These are phyloP conservation scores for Metarhizium robertsii DNA, from an alignment of 2,329 filamentous ascomycete genomes.

Conservation along the genomic window DNA sequence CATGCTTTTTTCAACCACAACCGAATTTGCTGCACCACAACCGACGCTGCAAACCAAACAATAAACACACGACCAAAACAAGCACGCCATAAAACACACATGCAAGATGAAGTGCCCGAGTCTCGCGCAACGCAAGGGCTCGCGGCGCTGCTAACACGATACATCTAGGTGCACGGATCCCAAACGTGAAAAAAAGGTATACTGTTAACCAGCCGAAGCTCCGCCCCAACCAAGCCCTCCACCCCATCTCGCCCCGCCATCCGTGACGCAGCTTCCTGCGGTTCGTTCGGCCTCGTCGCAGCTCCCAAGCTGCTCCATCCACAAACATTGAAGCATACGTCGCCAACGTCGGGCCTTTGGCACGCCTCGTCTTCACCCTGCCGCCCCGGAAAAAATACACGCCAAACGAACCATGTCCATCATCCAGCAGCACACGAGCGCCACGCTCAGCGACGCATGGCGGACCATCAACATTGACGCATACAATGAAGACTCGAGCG, in stretches of 20 bases:
- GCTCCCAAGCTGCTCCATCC: background rate
- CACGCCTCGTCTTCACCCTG: background rate
- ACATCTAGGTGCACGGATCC: no score
- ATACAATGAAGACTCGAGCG: slow-evolving; percentile 77
- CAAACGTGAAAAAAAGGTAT: background rate
- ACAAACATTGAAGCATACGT: background rate
- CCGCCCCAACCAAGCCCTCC: background rate
- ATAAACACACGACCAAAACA: no score
- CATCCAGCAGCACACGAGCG: slow-evolving; percentile 54
- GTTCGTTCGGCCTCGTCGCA: background rate
- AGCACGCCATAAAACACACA: no score
- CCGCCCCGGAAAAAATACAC: no score
- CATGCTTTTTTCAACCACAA: no score
- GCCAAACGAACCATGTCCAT: slow-evolving; percentile 44
- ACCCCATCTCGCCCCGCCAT: slow-evolving; percentile 18
- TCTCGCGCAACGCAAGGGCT: background rate
- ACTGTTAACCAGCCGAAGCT: background rate
- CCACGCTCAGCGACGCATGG: slow-evolving; percentile 55
- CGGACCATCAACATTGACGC: slow-evolving; percentile 93
- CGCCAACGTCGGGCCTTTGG: background rate
- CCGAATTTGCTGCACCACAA: no score
- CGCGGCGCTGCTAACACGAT: no score
- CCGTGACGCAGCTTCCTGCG: slow-evolving; percentile 21
- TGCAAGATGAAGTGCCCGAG: background rate
- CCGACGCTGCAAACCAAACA: no score